phyloP scores from a whole-genome alignment of 805 yeast genomes.

The Helenozyma baotianmanensis region DNA sequence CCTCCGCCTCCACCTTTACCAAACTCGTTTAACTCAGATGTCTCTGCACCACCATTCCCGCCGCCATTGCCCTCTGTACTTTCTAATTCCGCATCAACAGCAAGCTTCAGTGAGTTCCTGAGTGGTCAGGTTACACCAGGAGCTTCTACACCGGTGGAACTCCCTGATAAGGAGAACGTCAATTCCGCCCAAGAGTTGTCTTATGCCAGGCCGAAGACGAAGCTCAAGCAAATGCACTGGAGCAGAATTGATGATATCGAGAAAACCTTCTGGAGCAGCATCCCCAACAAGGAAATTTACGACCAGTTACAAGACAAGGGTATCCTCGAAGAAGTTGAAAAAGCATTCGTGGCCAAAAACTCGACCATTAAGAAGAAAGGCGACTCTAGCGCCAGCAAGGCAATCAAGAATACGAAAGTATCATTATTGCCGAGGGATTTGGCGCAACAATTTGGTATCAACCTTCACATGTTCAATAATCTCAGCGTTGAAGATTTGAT shows the following conservation, averaged over 20 bases:
- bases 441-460: constrained; percentile 78
- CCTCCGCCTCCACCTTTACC: constrained; percentile 20
- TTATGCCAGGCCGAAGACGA: constrained; percentile 56
- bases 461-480: constrained; percentile 58
- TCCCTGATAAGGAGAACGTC: constrained; percentile 1
- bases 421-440: constrained; percentile 73
- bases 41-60: constrained; percentile 7
- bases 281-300: constrained; percentile 54
- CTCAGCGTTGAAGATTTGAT: constrained; percentile 53
- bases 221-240: constrained; percentile 95
- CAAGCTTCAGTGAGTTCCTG: not conserved
- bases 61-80: constrained; percentile 3
- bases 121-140: no score
- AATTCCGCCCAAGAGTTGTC: constrained; percentile 1
- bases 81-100: not conserved
- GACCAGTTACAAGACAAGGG: constrained; percentile 71
- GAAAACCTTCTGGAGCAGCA: constrained; percentile 79
- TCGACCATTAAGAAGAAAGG: constrained; percentile 36
- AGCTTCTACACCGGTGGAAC: constrained; percentile 1
- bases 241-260: constrained; percentile 83
- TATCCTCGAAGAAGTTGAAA: constrained; percentile 77
- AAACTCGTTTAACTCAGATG: not conserved
- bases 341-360: constrained; percentile 81
- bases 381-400: not conserved
- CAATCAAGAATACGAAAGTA: constrained; percentile 39